These are phyloP conservation scores for Ophiostoma australiae DNA, from an alignment of 2,329 filamentous ascomycete genomes.

Conservation along the genomic window DNA sequence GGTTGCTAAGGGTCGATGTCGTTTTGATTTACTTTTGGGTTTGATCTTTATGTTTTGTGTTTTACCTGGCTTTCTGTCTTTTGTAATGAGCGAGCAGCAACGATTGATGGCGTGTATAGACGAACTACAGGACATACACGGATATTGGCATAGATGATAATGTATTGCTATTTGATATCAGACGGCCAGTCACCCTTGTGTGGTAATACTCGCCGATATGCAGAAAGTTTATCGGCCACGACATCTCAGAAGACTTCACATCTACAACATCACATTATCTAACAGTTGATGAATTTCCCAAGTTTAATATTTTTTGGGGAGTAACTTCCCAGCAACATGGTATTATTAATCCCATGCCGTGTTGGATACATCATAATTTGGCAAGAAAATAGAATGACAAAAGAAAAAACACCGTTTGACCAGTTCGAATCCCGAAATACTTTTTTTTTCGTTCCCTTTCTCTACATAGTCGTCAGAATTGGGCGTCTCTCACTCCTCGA, in stretches of 20 bases:
- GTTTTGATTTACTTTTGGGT: neutral
- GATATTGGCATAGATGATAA: neutral
- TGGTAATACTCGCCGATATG: too few species aligned
- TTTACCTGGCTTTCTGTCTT: neutral
- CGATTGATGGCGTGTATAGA: neutral
- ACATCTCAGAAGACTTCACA: neutral
- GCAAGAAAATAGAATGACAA: conserved; percentile 16
- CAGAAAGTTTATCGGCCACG: too few species aligned
- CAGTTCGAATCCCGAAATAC: conserved; percentile 13
- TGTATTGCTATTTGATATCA: neutral
- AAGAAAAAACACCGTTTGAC: conserved; percentile 17
- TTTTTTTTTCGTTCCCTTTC: conserved; percentile 16
- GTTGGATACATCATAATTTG: conserved; percentile 10
- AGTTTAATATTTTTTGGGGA: conserved; percentile 25
- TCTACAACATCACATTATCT: neutral
- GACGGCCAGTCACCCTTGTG: neutral
- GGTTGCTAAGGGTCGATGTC: neutral
- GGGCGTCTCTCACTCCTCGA: conserved; percentile 7
- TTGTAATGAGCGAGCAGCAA: neutral
- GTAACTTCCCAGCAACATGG: neutral
- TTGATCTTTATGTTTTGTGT: neutral
- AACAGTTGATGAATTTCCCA: conserved; percentile 16
- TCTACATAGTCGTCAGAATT: conserved; percentile 10
- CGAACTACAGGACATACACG: neutral
- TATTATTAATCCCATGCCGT: neutral